Conservation (phyloP, 257 asterid genomes). For the Prunella vulgaris region DNA sequence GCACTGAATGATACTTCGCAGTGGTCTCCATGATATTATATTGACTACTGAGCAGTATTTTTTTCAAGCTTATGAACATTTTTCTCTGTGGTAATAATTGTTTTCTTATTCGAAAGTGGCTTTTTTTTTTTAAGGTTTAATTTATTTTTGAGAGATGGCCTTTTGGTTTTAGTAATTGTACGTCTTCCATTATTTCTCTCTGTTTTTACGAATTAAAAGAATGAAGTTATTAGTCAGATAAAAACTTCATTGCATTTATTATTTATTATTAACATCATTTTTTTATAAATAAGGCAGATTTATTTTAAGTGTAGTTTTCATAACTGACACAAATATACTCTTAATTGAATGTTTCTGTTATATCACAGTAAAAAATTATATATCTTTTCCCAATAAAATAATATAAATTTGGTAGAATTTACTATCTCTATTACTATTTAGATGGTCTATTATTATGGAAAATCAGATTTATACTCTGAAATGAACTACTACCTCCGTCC, state of each 20-base stretch:
- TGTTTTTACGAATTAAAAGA: neutral
- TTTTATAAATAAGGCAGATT: neutral
- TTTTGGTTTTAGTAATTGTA: neutral
- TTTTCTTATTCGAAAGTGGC: conserved; percentile 1
- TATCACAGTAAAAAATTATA: too few species aligned
- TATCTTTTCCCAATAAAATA: too few species aligned
- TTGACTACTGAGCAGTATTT: neutral
- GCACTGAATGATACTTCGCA: conserved; percentile 12
- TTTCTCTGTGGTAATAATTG: neutral
- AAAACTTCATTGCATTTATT: neutral
- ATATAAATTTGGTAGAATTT: too few species aligned
- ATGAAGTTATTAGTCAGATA: neutral
- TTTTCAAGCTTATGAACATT: neutral
- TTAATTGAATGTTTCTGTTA: too few species aligned
- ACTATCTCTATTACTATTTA: too few species aligned
- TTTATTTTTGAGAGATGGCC: neutral
- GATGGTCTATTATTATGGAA: too few species aligned
- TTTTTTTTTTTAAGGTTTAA: neutral
- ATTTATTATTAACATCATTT: neutral
- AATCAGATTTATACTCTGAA: too few species aligned
- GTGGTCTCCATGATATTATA: neutral
- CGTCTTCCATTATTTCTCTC: neutral
- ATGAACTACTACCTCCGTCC: too few species aligned
- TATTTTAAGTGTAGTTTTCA: neutral
- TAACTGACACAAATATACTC: too few species aligned